A percentile compares a stretch with the other conserved stretches of the same genome.
Conservation (phyloP, 805 yeast species). For the Debaryomyces castellii region DNA sequence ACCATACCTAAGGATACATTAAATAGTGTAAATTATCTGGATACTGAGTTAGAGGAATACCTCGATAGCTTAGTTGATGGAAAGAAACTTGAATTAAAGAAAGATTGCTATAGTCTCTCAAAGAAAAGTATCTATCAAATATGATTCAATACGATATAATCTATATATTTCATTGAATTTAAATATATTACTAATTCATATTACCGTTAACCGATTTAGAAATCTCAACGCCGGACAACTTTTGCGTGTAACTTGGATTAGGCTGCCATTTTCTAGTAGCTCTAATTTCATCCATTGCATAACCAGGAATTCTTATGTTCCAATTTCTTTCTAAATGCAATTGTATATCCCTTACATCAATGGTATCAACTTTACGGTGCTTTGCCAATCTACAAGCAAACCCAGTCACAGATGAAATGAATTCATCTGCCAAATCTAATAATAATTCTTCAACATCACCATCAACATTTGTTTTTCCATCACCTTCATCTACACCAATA, state of each 20-base stretch:
- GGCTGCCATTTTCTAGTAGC: slow-evolving; percentile 73
- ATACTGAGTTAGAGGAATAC: slow-evolving; percentile 43
- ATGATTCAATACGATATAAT: not conserved
- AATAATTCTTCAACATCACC: slow-evolving; percentile 94
- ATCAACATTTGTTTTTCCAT: slow-evolving; percentile 84
- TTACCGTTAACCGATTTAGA: slow-evolving; percentile 60
- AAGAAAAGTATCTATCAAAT: slow-evolving; percentile 4
- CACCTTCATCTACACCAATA: slow-evolving; percentile 85
- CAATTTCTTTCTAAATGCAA: slow-evolving; percentile 88
- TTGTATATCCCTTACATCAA: slow-evolving; percentile 89
- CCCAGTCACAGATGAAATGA: slow-evolving; percentile 83
- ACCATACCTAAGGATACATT: slow-evolving; percentile 53
- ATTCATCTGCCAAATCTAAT: slow-evolving; percentile 93
- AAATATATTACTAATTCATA: slow-evolving; percentile 17
- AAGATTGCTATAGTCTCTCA: slow-evolving; percentile 33
- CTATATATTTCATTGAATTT: not conserved
- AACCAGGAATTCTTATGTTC: slow-evolving; percentile 95
- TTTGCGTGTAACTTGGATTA: slow-evolving; percentile 59
- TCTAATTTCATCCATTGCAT: slow-evolving; percentile 85
- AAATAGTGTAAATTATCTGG: slow-evolving; percentile 33
- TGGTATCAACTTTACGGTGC: slow-evolving; percentile 82
- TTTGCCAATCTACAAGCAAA: slow-evolving; percentile 95
- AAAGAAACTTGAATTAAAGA: slow-evolving; percentile 33
- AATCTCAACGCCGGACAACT: slow-evolving; percentile 65
- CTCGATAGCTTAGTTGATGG: slow-evolving; percentile 44